A percentile compares a stretch with the other conserved stretches of the same genome.
These are phyloP conservation scores for Chrysochromulina parva DNA, from an alignment of 78 protist species.

Conservation along the genomic window DNA sequence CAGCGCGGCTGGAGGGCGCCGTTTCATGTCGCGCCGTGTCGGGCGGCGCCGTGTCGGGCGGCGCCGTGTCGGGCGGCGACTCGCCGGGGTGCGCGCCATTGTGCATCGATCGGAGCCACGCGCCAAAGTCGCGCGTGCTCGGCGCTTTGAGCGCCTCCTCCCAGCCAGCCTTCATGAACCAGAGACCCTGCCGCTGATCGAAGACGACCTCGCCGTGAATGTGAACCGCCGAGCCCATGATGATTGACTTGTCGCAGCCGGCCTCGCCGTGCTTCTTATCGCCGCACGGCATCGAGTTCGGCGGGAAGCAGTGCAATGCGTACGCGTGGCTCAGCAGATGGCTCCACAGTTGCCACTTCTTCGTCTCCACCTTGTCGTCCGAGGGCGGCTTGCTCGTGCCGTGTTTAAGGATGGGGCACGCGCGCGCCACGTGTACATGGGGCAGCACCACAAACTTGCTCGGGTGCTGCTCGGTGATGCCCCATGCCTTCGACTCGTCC, in stretches of 20 bases:
- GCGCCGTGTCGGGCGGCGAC: too few species aligned
- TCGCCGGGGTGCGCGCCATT: background rate
- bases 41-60: too few species aligned
- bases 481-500: background rate
- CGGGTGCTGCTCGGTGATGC: background rate
- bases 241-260: background rate
- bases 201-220: slow-evolving; percentile 16
- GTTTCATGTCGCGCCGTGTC: too few species aligned
- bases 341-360: background rate
- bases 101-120: slow-evolving; percentile 2
- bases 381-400: background rate
- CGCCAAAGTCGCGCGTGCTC: background rate
- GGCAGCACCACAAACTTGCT: slow-evolving; percentile 15
- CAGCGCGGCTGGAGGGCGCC: too few species aligned
- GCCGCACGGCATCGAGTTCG: slow-evolving; percentile 2
- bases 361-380: background rate
- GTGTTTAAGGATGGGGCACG: slow-evolving; percentile 6
- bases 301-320: slow-evolving; percentile 29
- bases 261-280: background rate
- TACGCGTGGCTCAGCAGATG: background rate
- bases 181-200: slow-evolving; percentile 1
- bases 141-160: background rate
- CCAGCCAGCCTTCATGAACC: slow-evolving; percentile 3
- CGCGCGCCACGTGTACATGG: background rate
- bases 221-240: background rate